Evolutionary conservation across 1,284 basidiomycete genomes (phyloP).

Genomic region (Fomitopsis schrenkii): DNA sequence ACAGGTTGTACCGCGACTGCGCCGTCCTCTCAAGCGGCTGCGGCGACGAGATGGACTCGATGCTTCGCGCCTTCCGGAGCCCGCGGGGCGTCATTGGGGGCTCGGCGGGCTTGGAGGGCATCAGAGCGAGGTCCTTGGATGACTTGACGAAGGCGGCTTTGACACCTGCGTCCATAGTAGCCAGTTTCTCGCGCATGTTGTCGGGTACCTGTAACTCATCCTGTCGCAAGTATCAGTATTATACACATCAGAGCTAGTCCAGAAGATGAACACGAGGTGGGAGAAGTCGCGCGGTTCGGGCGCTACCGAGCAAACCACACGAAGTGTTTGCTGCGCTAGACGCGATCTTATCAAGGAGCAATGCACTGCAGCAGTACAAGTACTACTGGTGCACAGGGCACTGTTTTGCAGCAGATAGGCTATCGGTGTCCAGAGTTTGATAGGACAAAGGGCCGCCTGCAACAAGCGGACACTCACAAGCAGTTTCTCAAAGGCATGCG

Average conservation of each 20-base stretch:
- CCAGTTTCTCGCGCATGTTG: conserved; percentile 70
- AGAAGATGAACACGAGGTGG: not conserved
- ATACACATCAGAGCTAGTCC: not conserved
- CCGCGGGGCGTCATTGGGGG: conserved; percentile 25
- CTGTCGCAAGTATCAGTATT: conserved; percentile 33
- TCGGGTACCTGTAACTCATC: conserved; percentile 83
- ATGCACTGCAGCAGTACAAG: no score
- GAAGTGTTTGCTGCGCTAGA: no score
- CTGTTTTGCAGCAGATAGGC: no score
- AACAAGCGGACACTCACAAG: conserved; percentile 42
- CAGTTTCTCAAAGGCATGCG: conserved; percentile 69
- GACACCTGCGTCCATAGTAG: conserved; percentile 74
- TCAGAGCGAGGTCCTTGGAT: conserved; percentile 60
- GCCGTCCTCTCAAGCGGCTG: conserved; percentile 29
- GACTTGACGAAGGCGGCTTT: conserved; percentile 91
- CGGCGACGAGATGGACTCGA: conserved; percentile 56
- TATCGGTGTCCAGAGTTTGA: not conserved
- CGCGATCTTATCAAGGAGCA: no score
- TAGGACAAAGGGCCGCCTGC: not conserved
- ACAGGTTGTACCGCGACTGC: conserved; percentile 29
- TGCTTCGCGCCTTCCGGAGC: conserved; percentile 66
- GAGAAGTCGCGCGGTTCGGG: not conserved
- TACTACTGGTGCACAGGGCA: no score
- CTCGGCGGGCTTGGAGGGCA: conserved; percentile 30
- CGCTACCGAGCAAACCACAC: not conserved